Conservation (phyloP, 345 rosid species). For the Eucalyptus victrix region DNA sequence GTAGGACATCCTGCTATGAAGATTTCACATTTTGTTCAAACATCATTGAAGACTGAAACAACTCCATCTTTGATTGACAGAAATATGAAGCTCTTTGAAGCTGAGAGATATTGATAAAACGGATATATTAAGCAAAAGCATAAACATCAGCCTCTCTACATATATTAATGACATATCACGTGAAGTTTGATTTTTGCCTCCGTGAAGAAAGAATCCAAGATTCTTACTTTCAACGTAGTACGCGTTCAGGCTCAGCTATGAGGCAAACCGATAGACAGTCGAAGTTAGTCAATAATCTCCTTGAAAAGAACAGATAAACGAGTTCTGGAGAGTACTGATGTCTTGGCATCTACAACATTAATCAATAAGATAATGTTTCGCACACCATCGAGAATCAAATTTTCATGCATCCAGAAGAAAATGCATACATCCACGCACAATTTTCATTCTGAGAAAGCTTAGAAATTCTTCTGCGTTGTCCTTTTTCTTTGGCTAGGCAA, state of each 20-base stretch:
- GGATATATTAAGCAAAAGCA: neutral
- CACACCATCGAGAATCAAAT: neutral
- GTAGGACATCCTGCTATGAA: constrained; percentile 44
- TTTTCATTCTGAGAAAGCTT: neutral
- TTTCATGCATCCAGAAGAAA: neutral
- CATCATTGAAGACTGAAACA: neutral
- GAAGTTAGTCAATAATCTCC: neutral
- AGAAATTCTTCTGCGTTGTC: neutral
- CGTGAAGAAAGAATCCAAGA: neutral
- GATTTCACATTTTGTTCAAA: neutral
- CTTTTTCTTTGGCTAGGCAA: neutral
- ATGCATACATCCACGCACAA: neutral
- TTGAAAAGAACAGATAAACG: neutral
- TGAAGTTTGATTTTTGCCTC: neutral
- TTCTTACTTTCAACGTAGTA: neutral
- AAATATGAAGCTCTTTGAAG: neutral
- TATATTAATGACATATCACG: neutral
- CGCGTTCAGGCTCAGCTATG: neutral
- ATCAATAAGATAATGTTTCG: neutral
- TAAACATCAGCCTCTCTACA: neutral
- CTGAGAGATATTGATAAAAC: neutral
- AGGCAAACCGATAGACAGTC: neutral
- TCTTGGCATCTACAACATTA: neutral
- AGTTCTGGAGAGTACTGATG: neutral
- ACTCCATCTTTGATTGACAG: neutral